Base-by-base conservation (phyloP, 2,329 filamentous ascomycete genomes). In the Phyllosticta citribraziliensis region DNA sequence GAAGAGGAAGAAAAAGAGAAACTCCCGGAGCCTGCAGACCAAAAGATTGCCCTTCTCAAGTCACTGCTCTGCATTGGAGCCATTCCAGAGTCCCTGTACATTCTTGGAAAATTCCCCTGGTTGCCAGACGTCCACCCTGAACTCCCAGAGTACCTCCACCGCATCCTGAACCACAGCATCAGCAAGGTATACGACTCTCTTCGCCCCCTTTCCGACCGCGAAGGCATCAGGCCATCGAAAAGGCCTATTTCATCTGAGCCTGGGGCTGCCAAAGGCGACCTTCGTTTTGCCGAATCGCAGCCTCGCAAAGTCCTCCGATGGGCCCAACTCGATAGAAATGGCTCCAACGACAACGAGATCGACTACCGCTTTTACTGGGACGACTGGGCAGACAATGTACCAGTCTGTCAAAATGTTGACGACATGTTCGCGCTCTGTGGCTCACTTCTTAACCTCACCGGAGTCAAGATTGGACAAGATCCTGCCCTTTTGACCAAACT, bases 311-410 rank as follows among this genome's bases (percentile, higher is more conserved):
- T 56, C 20, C 65, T 77, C 88, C 84, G 89, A 64, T 97, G 93
- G 93, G 88, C 91, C 4, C 87, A 88, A 67, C 84, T 91, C 5
- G 92, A 96, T 67, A 86, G 84, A 66, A 82, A 82, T 65, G 86
- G 86, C 60, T 57, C 55, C 3, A 58, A 57, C 51, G 59, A 57
- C n/a, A 52, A 52, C 10, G 86, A 87, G 20, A 81, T 82, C n/a
- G 81, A 88, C 58, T 97, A 97, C 72, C 85, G 88, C 35, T 97
- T 95, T 71, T 99, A 99, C 73, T 97, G 94, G 86, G 91, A 96
- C 63, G 94, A 97, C 67, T 99, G 94, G 94, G 82, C 86, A 2
- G 93, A 97, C 73, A 96, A 94, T 65, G 82, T 99, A 54, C 95
- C 94, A 0, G 78, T 96, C 20, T 99, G 94, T 70, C 92, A 96